Evolutionary conservation across 371 early-diverging fungal genomes (phyloP), one percentile per base, ranked within the genome.

Genomic region (Mortierella sp.): DNA sequence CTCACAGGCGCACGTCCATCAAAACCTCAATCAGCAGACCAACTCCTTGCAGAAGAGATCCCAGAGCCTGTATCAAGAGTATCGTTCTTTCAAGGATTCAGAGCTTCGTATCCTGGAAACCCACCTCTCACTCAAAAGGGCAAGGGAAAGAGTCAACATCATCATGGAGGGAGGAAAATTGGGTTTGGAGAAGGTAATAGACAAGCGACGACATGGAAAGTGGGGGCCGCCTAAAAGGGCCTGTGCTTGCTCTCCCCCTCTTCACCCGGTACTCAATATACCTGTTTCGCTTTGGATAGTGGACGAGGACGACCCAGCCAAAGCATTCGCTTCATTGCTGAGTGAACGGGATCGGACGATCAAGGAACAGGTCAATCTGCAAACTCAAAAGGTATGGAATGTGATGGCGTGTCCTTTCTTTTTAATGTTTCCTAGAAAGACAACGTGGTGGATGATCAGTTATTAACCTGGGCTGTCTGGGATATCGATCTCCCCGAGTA

Each of bases 41-140:
- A 81, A 34, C 66, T 87, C 2, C 60, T 86, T 31, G 67, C 80
- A 21, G 82, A 82, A 22, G 89, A 86, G 25, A 86, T 89, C 65
- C 89, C 89, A 43, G 89, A 87, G 54, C 71, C 86, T 17, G 79
- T 62, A 10, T 72, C 82, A 5, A 81, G 85, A 7, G 80, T 89
- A 3, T 86, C 87, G 12, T 58, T 89, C 19, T 87, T 88, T 49
- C 87, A 88, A 67, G 87, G 89, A 13, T 89, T 86, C 67, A 85
- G 83, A 39, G 82, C 86, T 4, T 76, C 88, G 13, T 88, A 85
- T 79, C 86, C 87, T 17, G 81, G 70, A 28, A 19, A 78, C 27
- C 13, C 1, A 0, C n/a, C 29, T 29, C 28, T 21, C 22, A 71
- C 34, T 55, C 58, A 12, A 63, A 66, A 57, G 27, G 45, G 70